Percentiles rank a stretch among this genome's conserved stretches.
These are phyloP conservation scores for Cercospora sesami DNA, from an alignment of 2,329 filamentous ascomycete genomes.

Conservation along the genomic window DNA sequence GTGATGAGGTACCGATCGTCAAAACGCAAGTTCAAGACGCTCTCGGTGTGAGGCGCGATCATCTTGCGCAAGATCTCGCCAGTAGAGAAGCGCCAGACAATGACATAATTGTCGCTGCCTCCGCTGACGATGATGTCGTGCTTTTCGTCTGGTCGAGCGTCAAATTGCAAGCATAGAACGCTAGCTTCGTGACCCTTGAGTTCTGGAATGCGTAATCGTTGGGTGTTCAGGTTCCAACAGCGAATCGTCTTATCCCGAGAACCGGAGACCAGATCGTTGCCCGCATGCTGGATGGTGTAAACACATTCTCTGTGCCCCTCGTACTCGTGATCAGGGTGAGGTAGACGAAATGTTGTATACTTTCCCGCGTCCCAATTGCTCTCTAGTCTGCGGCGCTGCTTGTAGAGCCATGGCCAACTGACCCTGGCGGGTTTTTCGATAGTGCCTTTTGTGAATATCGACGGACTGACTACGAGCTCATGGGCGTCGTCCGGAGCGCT, in stretches of 20 bases:
- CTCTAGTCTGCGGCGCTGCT: slow-evolving; percentile 79
- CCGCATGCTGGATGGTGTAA: slow-evolving; percentile 87
- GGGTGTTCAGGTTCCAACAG: slow-evolving; percentile 84
- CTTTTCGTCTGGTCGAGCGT: slow-evolving; percentile 66
- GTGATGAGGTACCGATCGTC: slow-evolving; percentile 90
- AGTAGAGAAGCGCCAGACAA: slow-evolving; percentile 91
- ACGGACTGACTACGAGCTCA: slow-evolving; percentile 17
- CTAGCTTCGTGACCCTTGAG: slow-evolving; percentile 78
- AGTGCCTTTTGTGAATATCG: slow-evolving; percentile 19
- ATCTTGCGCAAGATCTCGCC: slow-evolving; percentile 78
- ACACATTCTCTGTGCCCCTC: slow-evolving; percentile 92
- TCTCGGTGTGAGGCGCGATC: slow-evolving; percentile 76
- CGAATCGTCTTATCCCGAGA: slow-evolving; percentile 85
- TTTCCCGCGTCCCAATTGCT: slow-evolving; percentile 86
- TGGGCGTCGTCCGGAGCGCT: background rate
- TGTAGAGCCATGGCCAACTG: slow-evolving; percentile 93
- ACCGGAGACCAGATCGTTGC: slow-evolving; percentile 85
- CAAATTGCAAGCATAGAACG: slow-evolving; percentile 92
- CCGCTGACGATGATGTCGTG: slow-evolving; percentile 95
- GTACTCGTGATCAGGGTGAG: slow-evolving; percentile 73
- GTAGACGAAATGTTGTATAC: slow-evolving; percentile 84
- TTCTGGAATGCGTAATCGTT: slow-evolving; percentile 68
- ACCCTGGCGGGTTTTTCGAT: slow-evolving; percentile 56
- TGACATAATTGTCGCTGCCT: slow-evolving; percentile 86
- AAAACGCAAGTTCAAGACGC: slow-evolving; percentile 89